Evolutionary conservation across 148 eudicot genomes (phyloP), one percentile per base, ranked within the genome.

Genomic region (Suaeda aralocaspica): DNA sequence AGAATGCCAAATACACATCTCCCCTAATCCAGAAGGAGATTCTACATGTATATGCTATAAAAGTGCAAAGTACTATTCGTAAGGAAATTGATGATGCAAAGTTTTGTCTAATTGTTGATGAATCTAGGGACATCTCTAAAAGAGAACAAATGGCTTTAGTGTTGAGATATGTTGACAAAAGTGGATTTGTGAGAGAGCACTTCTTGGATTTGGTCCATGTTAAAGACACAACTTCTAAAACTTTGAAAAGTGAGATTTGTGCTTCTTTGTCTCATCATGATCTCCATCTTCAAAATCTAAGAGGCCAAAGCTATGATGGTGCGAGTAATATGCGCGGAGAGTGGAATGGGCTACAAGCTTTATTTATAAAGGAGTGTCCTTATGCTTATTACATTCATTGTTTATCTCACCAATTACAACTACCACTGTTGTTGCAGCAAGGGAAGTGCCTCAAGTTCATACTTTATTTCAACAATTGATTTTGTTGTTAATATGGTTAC

Each of bases 81-180:
- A 53, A 58, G 33, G 83, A 80, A 48, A 71, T 80, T 68, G 83
- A 71, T 2, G 60, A 59, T 73, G 21, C 57, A 0, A 67, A 80
- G 42, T 39, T 39, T 39, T 39, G 4, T 39, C 9, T 39, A 3
- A 39, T 39, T 39, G 42, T 39, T 39, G 72, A 80, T 59, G 74
- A 80, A 56, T 34, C 83, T 19, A 45, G 36, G 7, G 83, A 76
- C 42, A 42, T 30, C 7, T 76, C 83, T 14, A 63, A 76, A 21
- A 78, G 33, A 14, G 81, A 78, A 58, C 74, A 78, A 63, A 73
- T 73, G 77, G 57, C 81, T 13, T 28, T 73, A 18, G 60, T 73
- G 64, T 12, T 76, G 2, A 70, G 75, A 58, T 76, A 70, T 58
- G 67, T 71, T 36, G 80, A 77, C 34, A 49, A 48, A 57, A 16